phyloP scores from a whole-genome alignment of 768 basidiomycete species.

The Panellus pusillus region DNA sequence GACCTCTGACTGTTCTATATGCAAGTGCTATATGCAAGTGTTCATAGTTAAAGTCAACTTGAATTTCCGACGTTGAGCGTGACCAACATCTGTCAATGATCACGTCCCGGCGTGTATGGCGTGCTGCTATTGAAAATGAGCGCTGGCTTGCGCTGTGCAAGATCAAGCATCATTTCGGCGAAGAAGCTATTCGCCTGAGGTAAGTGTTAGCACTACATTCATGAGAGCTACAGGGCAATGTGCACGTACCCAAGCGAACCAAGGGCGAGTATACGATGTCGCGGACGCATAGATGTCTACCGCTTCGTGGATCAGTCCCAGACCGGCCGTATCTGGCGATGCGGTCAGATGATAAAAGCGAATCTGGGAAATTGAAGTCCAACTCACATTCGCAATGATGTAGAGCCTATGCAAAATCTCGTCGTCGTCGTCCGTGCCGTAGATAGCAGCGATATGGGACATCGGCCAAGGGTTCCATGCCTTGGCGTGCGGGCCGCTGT shows the following conservation, averaged over 20 bases:
- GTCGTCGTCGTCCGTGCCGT: slow-evolving; percentile 68
- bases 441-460: slow-evolving; percentile 75
- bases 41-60: too few relatives aligned
- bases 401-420: slow-evolving; percentile 67
- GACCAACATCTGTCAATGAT: too few relatives aligned
- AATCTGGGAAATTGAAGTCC: background rate
- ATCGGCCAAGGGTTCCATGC: slow-evolving; percentile 82
- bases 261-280: slow-evolving; percentile 62
- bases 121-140: slow-evolving; percentile 58
- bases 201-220: background rate
- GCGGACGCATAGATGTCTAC: slow-evolving; percentile 55
- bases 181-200: background rate
- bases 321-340: slow-evolving; percentile 59
- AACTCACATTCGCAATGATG: slow-evolving; percentile 63
- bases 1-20: too few relatives aligned
- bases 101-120: slow-evolving; percentile 53
- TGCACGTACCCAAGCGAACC: slow-evolving; percentile 69
- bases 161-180: slow-evolving; percentile 62
- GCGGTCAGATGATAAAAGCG: background rate
- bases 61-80: too few relatives aligned
- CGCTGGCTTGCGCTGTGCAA: slow-evolving; percentile 71
- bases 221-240: background rate
- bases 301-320: slow-evolving; percentile 78
- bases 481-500: slow-evolving; percentile 75
- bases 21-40: too few relatives aligned